Conservation (phyloP, 2,329 filamentous ascomycete species). For the Fusarium compactum region DNA sequence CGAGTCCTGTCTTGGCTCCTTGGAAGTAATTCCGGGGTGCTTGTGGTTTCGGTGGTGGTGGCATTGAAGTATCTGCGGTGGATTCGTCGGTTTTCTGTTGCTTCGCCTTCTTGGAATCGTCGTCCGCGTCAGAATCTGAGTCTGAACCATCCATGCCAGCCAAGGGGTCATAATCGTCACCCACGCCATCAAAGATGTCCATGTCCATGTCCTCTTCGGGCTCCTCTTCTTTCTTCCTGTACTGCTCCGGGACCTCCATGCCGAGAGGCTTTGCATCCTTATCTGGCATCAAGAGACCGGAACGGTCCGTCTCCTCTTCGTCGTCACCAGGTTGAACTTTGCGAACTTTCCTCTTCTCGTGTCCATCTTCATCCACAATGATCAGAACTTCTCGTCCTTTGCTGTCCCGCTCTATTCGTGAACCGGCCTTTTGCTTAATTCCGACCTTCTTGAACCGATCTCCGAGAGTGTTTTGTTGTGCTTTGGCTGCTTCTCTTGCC, state of each 20-base stretch:
- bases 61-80: slow-evolving; percentile 54
- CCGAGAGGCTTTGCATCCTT: slow-evolving; percentile 69
- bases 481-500: slow-evolving; percentile 69
- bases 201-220: slow-evolving; percentile 66
- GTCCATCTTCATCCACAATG: slow-evolving; percentile 73
- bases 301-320: slow-evolving; percentile 53
- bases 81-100: slow-evolving; percentile 38
- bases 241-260: slow-evolving; percentile 74
- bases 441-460: slow-evolving; percentile 75
- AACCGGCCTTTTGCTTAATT: slow-evolving; percentile 63
- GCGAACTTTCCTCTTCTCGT: slow-evolving; percentile 74
- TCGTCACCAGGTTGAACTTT: slow-evolving; percentile 60
- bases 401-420: slow-evolving; percentile 70
- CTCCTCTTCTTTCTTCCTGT: slow-evolving; percentile 59
- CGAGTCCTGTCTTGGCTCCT: slow-evolving; percentile 66
- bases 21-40: slow-evolving; percentile 71
- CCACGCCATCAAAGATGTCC: slow-evolving; percentile 75
- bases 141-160: slow-evolving; percentile 66
- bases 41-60: slow-evolving; percentile 59
- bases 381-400: slow-evolving; percentile 74
- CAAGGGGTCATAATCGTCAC: slow-evolving; percentile 75
- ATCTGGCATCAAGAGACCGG: slow-evolving; percentile 64
- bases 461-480: slow-evolving; percentile 64
- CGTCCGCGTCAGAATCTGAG: slow-evolving; percentile 60
- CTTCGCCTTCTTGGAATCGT: slow-evolving; percentile 47